A percentile compares a stretch with the other conserved stretches of the same genome.
phyloP scores from a whole-genome alignment of 306 rosid species.

The Vicia villosa region DNA sequence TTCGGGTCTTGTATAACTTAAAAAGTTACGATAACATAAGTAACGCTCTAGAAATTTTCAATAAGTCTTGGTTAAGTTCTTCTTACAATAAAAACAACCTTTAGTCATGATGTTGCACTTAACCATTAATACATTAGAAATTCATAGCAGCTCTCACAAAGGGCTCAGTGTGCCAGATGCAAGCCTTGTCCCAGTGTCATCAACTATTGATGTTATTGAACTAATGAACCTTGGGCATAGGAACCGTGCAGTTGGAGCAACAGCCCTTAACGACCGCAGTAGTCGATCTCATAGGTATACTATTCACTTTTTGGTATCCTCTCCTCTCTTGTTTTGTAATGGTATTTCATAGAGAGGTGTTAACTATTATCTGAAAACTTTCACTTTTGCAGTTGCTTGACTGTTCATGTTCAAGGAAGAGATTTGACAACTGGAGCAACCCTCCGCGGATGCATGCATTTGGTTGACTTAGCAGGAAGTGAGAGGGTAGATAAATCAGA shows the following conservation, averaged over 20 bases:
- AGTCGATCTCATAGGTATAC: conserved; percentile 97
- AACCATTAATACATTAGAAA: conserved; percentile 72
- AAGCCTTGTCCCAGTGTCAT: conserved; percentile 73
- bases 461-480: conserved; percentile 98
- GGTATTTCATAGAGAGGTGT: conserved; percentile 11
- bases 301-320: not conserved
- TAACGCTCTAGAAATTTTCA: not conserved
- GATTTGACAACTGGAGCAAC: conserved; percentile 78
- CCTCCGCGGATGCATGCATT: conserved; percentile 97
- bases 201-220: conserved; percentile 85
- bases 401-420: conserved; percentile 97
- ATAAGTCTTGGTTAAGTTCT: conserved; percentile 9
- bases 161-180: conserved; percentile 97
- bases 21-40: conserved; percentile 6
- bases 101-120: conserved; percentile 47
- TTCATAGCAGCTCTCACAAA: conserved; percentile 82
- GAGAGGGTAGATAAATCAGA: conserved; percentile 98
- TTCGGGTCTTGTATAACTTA: not conserved
- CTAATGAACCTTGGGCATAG: conserved; percentile 92
- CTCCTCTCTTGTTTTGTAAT: conserved; percentile 9
- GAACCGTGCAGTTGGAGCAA: conserved; percentile 96
- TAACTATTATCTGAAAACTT: conserved; percentile 28
- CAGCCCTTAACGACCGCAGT: conserved; percentile 97
- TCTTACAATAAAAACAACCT: conserved; percentile 27
- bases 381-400: conserved; percentile 84